Evolutionary conservation across 2,329 filamentous ascomycete genomes (phyloP), one percentile per base, ranked within the genome.

Genomic region (Colletotrichum caudatum): DNA sequence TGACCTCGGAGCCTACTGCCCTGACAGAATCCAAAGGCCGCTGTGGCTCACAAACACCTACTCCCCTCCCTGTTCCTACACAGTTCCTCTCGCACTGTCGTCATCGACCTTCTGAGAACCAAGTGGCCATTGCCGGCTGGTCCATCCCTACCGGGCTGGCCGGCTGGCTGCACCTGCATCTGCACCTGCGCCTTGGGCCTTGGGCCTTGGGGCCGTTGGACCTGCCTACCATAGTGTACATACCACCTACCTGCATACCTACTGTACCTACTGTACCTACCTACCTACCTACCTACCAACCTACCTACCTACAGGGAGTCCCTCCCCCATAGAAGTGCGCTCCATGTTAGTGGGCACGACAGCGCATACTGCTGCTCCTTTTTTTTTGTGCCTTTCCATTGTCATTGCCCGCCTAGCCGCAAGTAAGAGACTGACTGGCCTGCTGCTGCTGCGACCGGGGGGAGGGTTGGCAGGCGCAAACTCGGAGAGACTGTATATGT

Each of bases 71-170:
- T 23, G 12, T 2, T 20, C 35, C 3, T n/a, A 58, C 65, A 71
- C 64, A 69, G 65, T 69, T 5, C 11, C 16, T 23, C 26, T 41
- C 65, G 59, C 69, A 71, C 69, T 71, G 69, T 71, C n/a, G 51
- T 41, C 39, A 37, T 58, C 59, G 41, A 41, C 37, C 53, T 29
- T 29, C 29, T 29, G 29, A 50, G 59, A 61, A 35, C 37, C 53
- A 50, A 33, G 59, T 9, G 16, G 46, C 33, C 64, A 3, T 29
- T 29, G 3, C 29, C 69, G 59, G 59, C 44, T 68, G 39, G 56
- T 18, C 44, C 66, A 57, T 44, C 63, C 56, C 61, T 56, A 61
- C 48, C 50, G 67, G 60, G 41, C 18, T 44, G 18, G 33, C 46
- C 51, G 46, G 46, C 26, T 50, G 35, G n/a, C 35, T 37, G 37